Conservation (phyloP, 148 eudicot species). For the Chenopodium album region DNA sequence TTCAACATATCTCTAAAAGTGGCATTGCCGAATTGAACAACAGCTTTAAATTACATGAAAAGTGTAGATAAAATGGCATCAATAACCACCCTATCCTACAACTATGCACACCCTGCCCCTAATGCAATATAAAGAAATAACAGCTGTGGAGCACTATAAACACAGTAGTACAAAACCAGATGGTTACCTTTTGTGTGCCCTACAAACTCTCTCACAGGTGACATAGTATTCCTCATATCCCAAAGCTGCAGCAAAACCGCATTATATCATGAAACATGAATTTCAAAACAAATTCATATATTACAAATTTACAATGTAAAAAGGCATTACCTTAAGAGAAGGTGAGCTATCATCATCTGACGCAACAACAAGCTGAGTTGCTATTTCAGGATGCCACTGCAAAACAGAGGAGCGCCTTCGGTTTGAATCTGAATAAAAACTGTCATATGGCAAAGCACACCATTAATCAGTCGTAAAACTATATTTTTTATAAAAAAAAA, state of each 20-base stretch:
- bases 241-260: conserved; percentile 59
- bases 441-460: conserved; percentile 38
- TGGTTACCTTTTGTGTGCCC: conserved; percentile 89
- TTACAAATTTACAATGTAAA: background rate
- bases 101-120: background rate
- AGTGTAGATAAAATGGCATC: background rate
- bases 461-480: background rate
- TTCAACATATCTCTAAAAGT: background rate
- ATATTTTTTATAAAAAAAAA: background rate
- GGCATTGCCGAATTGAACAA: background rate
- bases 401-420: conserved; percentile 89
- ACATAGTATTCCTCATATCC: conserved; percentile 88
- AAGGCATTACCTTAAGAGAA: conserved; percentile 58
- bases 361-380: conserved; percentile 88
- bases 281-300: background rate
- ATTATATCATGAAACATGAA: conserved; percentile 15
- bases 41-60: background rate
- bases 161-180: background rate
- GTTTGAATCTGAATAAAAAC: conserved; percentile 71
- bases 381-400: conserved; percentile 97
- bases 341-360: conserved; percentile 96
- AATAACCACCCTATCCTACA: background rate
- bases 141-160: background rate
- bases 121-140: background rate
- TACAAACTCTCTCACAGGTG: conserved; percentile 82